Conservation (phyloP, 805 yeast species). For the Torulaspora franciscae region DNA sequence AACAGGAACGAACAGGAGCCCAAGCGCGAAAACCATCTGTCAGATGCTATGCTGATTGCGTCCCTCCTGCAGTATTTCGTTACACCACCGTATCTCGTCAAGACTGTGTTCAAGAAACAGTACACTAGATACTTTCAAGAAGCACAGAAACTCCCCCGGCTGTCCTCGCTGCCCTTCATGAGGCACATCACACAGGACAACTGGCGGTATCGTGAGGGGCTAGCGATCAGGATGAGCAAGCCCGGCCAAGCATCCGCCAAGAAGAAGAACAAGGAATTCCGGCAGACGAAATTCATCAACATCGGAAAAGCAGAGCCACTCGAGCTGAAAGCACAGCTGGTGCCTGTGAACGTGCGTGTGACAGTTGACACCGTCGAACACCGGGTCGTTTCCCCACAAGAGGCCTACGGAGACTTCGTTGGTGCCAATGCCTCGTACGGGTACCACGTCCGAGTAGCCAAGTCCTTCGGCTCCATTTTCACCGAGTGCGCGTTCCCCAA, state of each 20-base stretch:
- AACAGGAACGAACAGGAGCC: constrained; percentile 13
- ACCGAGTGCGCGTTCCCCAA: constrained; percentile 59
- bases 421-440: constrained; percentile 66
- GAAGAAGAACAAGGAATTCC: constrained; percentile 45
- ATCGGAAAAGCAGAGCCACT: constrained; percentile 60
- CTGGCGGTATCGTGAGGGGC: constrained; percentile 56
- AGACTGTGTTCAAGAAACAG: constrained; percentile 53
- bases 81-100: constrained; percentile 77
- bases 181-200: constrained; percentile 39
- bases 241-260: constrained; percentile 27
- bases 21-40: constrained; percentile 18
- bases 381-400: constrained; percentile 62
- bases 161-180: constrained; percentile 74
- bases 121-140: constrained; percentile 46
- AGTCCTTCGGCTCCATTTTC: constrained; percentile 56
- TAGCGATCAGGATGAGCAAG: constrained; percentile 40
- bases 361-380: constrained; percentile 64
- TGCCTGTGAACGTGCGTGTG: constrained; percentile 75
- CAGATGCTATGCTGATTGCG: constrained; percentile 53
- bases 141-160: constrained; percentile 66
- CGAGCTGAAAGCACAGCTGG: constrained; percentile 53
- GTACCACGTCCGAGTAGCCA: constrained; percentile 66
- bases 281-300: constrained; percentile 69
- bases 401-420: constrained; percentile 57
- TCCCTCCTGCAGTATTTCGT: constrained; percentile 71